A percentile compares a stretch with the other conserved stretches of the same genome.
phyloP scores from a whole-genome alignment of 2,329 filamentous ascomycete species.

The Taxawa tesnikishii region DNA sequence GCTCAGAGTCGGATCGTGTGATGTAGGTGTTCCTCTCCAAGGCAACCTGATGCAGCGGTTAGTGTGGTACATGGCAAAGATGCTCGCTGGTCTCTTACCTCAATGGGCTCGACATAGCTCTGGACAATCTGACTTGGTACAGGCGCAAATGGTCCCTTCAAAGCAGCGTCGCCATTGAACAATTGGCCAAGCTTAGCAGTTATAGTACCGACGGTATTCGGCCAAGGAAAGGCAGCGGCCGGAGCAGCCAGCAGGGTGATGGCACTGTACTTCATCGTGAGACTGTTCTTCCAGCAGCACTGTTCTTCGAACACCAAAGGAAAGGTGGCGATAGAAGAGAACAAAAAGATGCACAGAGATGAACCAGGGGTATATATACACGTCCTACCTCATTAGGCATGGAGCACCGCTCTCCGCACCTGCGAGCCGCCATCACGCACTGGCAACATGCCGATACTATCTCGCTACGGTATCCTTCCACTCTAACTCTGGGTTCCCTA shows the following conservation, averaged over 20 bases:
- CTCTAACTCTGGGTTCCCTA: not conserved
- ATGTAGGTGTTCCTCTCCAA: slow-evolving; percentile 15
- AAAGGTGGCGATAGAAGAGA: not conserved
- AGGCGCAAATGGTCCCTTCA: not conserved
- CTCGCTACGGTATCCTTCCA: too few relatives aligned
- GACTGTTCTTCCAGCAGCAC: too few relatives aligned
- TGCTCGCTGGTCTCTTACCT: too few relatives aligned
- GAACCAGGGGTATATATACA: not conserved
- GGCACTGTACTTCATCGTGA: not conserved
- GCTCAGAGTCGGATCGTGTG: slow-evolving; percentile 23
- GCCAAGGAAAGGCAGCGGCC: not conserved
- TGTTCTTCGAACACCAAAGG: not conserved
- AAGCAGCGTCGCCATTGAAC: not conserved
- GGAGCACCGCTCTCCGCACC: not conserved
- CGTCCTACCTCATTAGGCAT: not conserved
- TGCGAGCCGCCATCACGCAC: not conserved
- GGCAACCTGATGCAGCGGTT: too few relatives aligned
- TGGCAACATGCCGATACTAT: too few relatives aligned
- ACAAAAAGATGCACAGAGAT: too few relatives aligned
- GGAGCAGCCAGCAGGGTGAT: not conserved
- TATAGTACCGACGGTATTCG: not conserved
- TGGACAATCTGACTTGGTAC: not conserved
- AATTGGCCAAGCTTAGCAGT: not conserved
- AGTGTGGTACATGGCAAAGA: too few relatives aligned
- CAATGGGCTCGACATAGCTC: not conserved